Conservation (phyloP, 305 asterid species). For the Fraxinus greggii region DNA sequence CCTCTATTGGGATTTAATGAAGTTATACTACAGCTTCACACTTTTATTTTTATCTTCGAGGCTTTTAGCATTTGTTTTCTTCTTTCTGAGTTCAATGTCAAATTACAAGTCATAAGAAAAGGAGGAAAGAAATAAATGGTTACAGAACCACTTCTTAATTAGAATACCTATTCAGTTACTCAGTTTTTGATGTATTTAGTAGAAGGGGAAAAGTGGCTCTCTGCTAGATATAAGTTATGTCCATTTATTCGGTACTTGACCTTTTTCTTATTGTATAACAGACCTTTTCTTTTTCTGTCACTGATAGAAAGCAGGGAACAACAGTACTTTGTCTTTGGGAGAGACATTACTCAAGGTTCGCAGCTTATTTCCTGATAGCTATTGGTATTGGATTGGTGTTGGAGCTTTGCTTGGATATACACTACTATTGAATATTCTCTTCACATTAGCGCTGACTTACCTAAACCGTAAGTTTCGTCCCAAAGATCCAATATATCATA, state of each 20-base stretch:
- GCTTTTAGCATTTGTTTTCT: not conserved
- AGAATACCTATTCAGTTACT: not conserved
- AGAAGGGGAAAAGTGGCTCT: not conserved
- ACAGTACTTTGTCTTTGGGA: constrained; percentile 52
- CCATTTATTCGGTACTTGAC: not conserved
- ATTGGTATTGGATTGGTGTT: constrained; percentile 84
- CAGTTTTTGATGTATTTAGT: not conserved
- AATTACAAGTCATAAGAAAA: not conserved
- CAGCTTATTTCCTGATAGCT: constrained; percentile 61
- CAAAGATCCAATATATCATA: constrained; percentile 11
- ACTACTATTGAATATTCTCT: constrained; percentile 54
- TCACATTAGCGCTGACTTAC: constrained; percentile 55
- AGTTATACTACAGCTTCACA: not conserved
- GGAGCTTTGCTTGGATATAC: constrained; percentile 77
- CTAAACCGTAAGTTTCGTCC: constrained; percentile 65
- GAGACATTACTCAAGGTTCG: constrained; percentile 60
- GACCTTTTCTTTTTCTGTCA: constrained; percentile 17
- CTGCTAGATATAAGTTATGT: not conserved
- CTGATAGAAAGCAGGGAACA: constrained; percentile 51
- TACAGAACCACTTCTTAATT: not conserved
- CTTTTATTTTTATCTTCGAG: not conserved
- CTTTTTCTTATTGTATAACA: constrained; percentile 10
- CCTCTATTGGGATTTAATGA: not conserved
- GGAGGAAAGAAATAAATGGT: not conserved
- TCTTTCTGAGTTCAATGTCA: not conserved